Percentiles rank a stretch among this genome's conserved stretches.
These are phyloP conservation scores for Exophiala xenobiotica DNA, from an alignment of 2,329 filamentous ascomycete genomes.

Conservation along the genomic window DNA sequence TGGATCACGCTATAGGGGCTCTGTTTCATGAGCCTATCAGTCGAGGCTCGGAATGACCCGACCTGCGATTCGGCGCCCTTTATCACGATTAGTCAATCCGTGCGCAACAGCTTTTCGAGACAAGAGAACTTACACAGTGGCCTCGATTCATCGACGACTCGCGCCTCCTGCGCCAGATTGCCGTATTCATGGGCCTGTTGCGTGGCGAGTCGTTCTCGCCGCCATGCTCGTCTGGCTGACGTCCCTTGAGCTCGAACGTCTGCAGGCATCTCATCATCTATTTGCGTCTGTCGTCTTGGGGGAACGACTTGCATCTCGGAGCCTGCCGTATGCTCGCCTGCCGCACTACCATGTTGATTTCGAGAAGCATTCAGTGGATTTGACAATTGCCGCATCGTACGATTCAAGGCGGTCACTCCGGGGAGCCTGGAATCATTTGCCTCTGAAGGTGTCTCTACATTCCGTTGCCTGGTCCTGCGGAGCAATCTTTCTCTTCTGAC, in stretches of 20 bases:
- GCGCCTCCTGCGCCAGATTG: slow-evolving; percentile 23
- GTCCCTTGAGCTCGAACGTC: slow-evolving; percentile 27
- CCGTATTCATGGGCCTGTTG: slow-evolving; percentile 25
- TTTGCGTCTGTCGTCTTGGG: slow-evolving; percentile 1
- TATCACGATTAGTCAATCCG: slow-evolving; percentile 4
- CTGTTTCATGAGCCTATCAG: slow-evolving; percentile 3
- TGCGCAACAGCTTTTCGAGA: no score
- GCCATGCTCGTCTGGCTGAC: slow-evolving; percentile 28
- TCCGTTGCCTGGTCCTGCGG: slow-evolving; percentile 37
- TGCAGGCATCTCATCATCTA: slow-evolving; percentile 23
- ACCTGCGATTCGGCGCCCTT: slow-evolving; percentile 24
- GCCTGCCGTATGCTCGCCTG: slow-evolving; percentile 2
- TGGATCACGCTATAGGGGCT: background rate
- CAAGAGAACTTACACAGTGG: slow-evolving; percentile 28
- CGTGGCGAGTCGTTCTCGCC: slow-evolving; percentile 25
- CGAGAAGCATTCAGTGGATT: slow-evolving; percentile 5
- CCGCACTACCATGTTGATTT: slow-evolving; percentile 4
- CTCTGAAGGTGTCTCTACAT: background rate
- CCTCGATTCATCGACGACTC: slow-evolving; percentile 18
- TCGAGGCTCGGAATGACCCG: slow-evolving; percentile 22
- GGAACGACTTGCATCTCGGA: slow-evolving; percentile 8
- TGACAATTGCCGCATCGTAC: slow-evolving; percentile 11
- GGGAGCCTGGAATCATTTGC: background rate
- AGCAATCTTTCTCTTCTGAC: slow-evolving; percentile 75
- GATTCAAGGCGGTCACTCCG: slow-evolving; percentile 7